These are phyloP conservation scores for Yarrowia deformans DNA, from an alignment of 805 yeast genomes.

Conservation along the genomic window DNA sequence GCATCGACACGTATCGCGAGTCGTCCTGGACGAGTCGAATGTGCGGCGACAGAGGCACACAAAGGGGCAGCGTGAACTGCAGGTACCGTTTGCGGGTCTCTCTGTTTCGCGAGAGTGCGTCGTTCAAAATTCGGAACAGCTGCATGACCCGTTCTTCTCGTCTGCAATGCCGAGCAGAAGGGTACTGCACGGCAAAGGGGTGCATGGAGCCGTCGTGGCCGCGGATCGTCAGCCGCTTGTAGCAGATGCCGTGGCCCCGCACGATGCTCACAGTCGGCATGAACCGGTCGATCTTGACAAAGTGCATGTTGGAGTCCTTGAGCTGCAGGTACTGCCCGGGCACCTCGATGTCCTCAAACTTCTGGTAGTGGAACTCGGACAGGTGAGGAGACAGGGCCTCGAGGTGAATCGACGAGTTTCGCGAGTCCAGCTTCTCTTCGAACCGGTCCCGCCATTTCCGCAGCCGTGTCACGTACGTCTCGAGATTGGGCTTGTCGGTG, in stretches of 20 bases:
- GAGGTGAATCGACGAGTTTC: conserved; percentile 77
- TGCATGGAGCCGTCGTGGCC: conserved; percentile 94
- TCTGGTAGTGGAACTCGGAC: conserved; percentile 97
- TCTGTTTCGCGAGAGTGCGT: conserved; percentile 76
- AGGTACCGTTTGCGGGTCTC: conserved; percentile 88
- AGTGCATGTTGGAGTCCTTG: conserved; percentile 87
- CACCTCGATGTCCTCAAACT: conserved; percentile 95
- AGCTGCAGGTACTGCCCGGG: conserved; percentile 95
- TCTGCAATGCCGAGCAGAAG: conserved; percentile 96
- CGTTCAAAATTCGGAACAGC: conserved; percentile 86
- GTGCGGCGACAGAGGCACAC: conserved; percentile 93
- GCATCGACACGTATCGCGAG: conserved; percentile 74
- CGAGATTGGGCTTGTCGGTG: conserved; percentile 83
- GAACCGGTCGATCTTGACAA: conserved; percentile 91
- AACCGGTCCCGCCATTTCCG: conserved; percentile 92
- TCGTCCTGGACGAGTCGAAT: conserved; percentile 89
- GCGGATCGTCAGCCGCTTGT: conserved; percentile 84
- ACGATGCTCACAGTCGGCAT: conserved; percentile 86
- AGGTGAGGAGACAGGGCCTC: conserved; percentile 94
- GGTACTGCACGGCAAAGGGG: conserved; percentile 94
- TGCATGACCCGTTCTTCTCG: conserved; percentile 96
- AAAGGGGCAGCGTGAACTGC: conserved; percentile 85
- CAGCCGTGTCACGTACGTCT: conserved; percentile 80
- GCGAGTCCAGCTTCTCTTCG: conserved; percentile 88
- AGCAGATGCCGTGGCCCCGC: conserved; percentile 89